Conservation (phyloP, 2,329 filamentous ascomycete species). For the Sarocladiaceae sp. region DNA sequence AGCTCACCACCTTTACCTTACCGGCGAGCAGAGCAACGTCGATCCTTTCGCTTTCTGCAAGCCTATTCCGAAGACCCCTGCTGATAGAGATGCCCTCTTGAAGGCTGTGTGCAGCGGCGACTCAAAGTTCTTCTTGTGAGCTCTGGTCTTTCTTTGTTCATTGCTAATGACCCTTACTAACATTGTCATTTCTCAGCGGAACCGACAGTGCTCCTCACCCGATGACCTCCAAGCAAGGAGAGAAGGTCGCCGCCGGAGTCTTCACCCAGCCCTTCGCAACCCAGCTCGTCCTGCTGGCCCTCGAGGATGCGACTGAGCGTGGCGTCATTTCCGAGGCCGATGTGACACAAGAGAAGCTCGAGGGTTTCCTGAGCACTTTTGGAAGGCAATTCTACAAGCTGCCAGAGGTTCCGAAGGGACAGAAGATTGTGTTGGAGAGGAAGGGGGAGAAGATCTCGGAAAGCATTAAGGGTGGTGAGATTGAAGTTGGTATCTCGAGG, state of each 20-base stretch:
- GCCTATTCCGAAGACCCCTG: constrained; percentile 70
- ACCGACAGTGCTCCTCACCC: constrained; percentile 65
- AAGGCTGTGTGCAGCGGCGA: constrained; percentile 55
- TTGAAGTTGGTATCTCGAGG: constrained; percentile 41
- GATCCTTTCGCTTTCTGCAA: constrained; percentile 64
- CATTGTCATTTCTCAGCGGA: constrained; percentile 25
- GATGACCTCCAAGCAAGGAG: constrained; percentile 46
- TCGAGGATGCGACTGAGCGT: constrained; percentile 57
- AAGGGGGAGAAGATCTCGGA: constrained; percentile 34
- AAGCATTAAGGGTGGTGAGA: constrained; percentile 34
- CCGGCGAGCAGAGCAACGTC: constrained; percentile 65
- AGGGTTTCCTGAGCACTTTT: constrained; percentile 48
- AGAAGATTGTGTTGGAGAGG: constrained; percentile 33
- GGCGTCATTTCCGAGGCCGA: constrained; percentile 46
- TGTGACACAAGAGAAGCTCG: constrained; percentile 51
- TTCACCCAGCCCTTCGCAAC: constrained; percentile 73
- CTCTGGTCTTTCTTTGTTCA: not conserved
- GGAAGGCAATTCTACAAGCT: constrained; percentile 52
- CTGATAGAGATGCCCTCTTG: constrained; percentile 68
- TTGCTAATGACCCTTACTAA: not conserved
- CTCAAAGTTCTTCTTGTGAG: constrained; percentile 69
- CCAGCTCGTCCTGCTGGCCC: constrained; percentile 56
- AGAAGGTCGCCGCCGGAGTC: constrained; percentile 59
- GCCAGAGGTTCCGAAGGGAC: constrained; percentile 20
- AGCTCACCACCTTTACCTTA: constrained; percentile 79